Percentiles rank a stretch among this genome's conserved stretches.
Evolutionary conservation across 208 protist genomes (phyloP).

Genomic region (Leishmania gerbilli): DNA sequence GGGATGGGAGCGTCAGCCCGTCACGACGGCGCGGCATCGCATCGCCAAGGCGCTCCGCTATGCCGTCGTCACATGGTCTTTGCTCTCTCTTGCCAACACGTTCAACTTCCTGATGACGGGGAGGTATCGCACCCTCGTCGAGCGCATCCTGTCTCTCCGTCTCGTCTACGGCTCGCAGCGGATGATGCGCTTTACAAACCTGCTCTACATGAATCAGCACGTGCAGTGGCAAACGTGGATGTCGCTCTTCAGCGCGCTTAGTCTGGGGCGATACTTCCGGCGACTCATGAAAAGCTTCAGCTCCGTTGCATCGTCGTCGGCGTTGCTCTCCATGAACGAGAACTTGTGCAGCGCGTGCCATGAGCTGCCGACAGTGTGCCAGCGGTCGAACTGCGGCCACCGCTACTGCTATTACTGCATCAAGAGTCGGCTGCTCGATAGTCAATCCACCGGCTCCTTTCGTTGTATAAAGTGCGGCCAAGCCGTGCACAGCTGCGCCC

Average conservation of each 20-base stretch:
- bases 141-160: constrained; percentile 82
- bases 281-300: constrained; percentile 52
- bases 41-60: constrained; percentile 55
- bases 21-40: constrained; percentile 31
- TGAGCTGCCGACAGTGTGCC: constrained; percentile 57
- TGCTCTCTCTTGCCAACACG: constrained; percentile 78
- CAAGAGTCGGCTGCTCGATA: constrained; percentile 77
- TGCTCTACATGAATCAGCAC: constrained; percentile 91
- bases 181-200: constrained; percentile 79
- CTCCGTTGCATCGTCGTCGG: constrained; percentile 33
- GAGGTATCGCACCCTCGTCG: constrained; percentile 81
- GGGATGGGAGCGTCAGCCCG: constrained; percentile 62
- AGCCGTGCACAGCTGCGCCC: constrained; percentile 54
- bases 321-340: constrained; percentile 29
- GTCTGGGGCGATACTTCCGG: constrained; percentile 67
- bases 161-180: constrained; percentile 85
- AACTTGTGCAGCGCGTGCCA: constrained; percentile 82
- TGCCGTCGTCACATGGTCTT: constrained; percentile 47
- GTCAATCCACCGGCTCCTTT: constrained; percentile 64
- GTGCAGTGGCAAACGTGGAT: constrained; percentile 80
- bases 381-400: constrained; percentile 89
- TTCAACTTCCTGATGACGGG: constrained; percentile 88
- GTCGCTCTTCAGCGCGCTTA: constrained; percentile 76
- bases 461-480: constrained; percentile 73
- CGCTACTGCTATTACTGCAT: constrained; percentile 95